Percentiles rank a stretch among this genome's conserved stretches.
Conservation (phyloP, 1,284 basidiomycete genomes). For the Phellinidium pouzarii region DNA sequence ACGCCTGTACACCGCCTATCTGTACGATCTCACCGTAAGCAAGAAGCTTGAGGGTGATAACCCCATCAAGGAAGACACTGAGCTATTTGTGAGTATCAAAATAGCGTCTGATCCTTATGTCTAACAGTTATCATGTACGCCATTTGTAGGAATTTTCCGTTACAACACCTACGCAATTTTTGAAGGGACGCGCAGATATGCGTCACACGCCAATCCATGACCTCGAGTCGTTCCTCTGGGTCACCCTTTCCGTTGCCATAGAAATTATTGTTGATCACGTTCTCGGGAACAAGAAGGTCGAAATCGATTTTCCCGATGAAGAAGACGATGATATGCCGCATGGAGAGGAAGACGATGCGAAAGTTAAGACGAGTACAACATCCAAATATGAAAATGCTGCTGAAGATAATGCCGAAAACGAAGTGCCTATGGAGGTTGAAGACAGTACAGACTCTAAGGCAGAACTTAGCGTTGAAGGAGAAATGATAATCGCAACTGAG, state of each 20-base stretch:
- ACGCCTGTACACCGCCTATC: not conserved
- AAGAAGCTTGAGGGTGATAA: slow-evolving; percentile 3
- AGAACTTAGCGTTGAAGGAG: not conserved
- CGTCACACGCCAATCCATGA: slow-evolving; percentile 1
- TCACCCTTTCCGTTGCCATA: not conserved
- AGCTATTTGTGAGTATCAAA: not conserved
- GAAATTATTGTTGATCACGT: slow-evolving; percentile 3
- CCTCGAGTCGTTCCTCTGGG: slow-evolving; percentile 10
- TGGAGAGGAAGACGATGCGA: not conserved
- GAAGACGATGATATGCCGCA: not conserved
- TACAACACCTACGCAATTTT: not conserved
- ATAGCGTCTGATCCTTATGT: not conserved
- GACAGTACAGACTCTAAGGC: not conserved
- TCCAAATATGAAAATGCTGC: not conserved
- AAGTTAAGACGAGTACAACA: no score
- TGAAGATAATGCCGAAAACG: not conserved
- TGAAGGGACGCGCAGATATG: not conserved
- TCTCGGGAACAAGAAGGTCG: not conserved
- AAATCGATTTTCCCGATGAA: slow-evolving; percentile 1
- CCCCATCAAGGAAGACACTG: not conserved
- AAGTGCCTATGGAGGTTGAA: not conserved
- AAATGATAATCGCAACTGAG: not conserved
- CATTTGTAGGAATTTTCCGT: not conserved
- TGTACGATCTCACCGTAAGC: slow-evolving; percentile 3
- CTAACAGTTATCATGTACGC: not conserved